Evolutionary conservation across 1,139 yeast genomes (phyloP), one percentile per base, ranked within the genome.

Genomic region (Arxiozyma slooffiae): DNA sequence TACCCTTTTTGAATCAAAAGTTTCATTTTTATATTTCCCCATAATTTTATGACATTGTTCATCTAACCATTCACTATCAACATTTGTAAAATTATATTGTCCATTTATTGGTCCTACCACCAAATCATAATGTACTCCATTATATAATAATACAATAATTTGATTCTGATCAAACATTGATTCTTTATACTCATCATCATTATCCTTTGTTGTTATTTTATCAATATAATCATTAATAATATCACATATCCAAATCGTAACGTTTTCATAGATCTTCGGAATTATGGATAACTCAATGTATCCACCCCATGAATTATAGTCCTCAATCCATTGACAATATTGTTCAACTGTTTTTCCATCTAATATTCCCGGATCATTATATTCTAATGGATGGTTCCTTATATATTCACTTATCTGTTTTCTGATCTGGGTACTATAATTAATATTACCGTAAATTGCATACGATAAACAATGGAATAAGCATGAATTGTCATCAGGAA

Each of bases 231-330:
- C 34, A 41, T 41, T 41, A 14, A 41, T n/a, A 26, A 41, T 41
- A 26, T 41, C 44, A 41, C 44, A 41, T 26, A 41, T 26, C 44
- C 44, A 41, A 17, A 41, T 41, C 11, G 23, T 41, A 24, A 41
- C 44, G 20, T 26, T 41, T 41, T 41, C 44, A 26, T 41, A 41
- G 7, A 41, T 41, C 17, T 26, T 71, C 1, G 88, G 76, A 37
- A 86, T 66, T 9, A 86, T 82, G 16, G 82, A 80, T 51, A 85
- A 68, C 63, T 85, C 95, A 44, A 86, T 85, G 4, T 89, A 94
- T 7, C 95, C 95, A 20, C 95, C 95, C 95, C 95, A 85, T 22
- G 86, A 76, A 46, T 76, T 80, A 34, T 75, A 75, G 53, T 75
- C 70, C 45, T 63, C 57, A 30, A 85, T 85, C 94, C 94, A 85